Percentiles rank a stretch among this genome's conserved stretches.
These are phyloP conservation scores for Cryptosporidium xiaoi DNA, from an alignment of 169 alveolate genomes.

Conservation along the genomic window DNA sequence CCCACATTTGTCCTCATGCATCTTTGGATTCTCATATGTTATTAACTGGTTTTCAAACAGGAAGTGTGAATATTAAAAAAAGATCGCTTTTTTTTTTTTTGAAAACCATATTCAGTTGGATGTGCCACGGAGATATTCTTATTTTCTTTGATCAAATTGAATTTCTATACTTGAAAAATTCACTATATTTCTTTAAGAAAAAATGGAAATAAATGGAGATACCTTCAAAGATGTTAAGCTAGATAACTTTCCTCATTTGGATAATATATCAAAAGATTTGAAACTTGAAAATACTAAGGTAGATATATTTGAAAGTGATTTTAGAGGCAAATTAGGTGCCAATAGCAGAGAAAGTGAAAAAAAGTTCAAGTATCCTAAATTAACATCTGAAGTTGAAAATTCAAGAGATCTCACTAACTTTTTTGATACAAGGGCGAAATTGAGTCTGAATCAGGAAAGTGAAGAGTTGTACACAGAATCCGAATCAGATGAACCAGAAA, in stretches of 20 bases:
- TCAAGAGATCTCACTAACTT: conserved; percentile 1
- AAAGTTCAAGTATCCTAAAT: background rate
- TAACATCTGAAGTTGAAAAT: conserved; percentile 31
- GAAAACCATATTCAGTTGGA: no score
- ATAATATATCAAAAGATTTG: background rate
- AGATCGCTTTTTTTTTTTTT: no score
- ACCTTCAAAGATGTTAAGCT: conserved; percentile 65
- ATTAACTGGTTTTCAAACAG: background rate
- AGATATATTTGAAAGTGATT: background rate
- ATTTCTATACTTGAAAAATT: no score
- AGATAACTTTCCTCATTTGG: conserved; percentile 11
- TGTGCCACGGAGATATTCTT: no score
- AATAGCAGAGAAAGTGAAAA: conserved; percentile 2
- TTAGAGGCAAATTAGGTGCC: conserved; percentile 3
- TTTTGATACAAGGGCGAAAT: background rate
- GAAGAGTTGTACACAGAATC: conserved; percentile 14
- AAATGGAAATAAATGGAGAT: conserved; percentile 33
- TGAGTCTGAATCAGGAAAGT: background rate
- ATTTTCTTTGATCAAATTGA: no score
- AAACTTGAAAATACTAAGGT: background rate
- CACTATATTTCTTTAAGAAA: no score
- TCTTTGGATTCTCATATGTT: conserved; percentile 42
- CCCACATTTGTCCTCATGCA: conserved; percentile 77
- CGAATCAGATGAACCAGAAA: background rate
- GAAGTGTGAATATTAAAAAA: no score